Conservation (phyloP, 1,284 basidiomycete genomes). For the Apiotrichum brassicae region DNA sequence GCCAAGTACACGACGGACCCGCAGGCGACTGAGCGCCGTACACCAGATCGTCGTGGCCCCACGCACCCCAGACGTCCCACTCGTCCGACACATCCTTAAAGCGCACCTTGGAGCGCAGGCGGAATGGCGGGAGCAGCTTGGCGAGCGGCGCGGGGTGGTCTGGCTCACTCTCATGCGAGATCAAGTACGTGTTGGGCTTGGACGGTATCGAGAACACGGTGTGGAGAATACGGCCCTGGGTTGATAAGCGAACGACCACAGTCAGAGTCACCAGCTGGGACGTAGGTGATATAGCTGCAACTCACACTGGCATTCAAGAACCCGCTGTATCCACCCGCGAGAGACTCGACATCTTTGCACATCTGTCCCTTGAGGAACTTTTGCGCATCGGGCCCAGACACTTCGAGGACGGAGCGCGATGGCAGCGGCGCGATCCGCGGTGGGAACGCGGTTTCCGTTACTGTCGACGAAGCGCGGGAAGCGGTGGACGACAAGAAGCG, state of each 20-base stretch:
- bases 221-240: slow-evolving; percentile 79
- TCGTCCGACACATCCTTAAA: slow-evolving; percentile 67
- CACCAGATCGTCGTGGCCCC: slow-evolving; percentile 50
- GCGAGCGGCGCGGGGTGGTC: slow-evolving; percentile 61
- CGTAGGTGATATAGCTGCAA: too few species aligned
- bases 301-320: slow-evolving; percentile 84
- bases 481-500: background rate
- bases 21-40: background rate
- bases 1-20: slow-evolving; percentile 23
- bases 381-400: slow-evolving; percentile 73
- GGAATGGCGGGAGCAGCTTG: slow-evolving; percentile 55
- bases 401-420: slow-evolving; percentile 61
- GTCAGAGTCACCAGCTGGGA: too few species aligned
- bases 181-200: slow-evolving; percentile 31
- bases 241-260: slow-evolving; percentile 2
- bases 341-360: slow-evolving; percentile 54
- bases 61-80: slow-evolving; percentile 73
- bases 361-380: slow-evolving; percentile 87
- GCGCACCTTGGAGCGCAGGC: slow-evolving; percentile 83
- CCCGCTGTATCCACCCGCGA: slow-evolving; percentile 62
- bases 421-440: slow-evolving; percentile 53
- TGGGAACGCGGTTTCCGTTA: background rate
- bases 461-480: background rate
- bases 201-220: slow-evolving; percentile 76
- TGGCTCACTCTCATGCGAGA: slow-evolving; percentile 57